Evolutionary conservation across 257 asterid genomes (phyloP).

Genomic region (Prunella vulgaris): DNA sequence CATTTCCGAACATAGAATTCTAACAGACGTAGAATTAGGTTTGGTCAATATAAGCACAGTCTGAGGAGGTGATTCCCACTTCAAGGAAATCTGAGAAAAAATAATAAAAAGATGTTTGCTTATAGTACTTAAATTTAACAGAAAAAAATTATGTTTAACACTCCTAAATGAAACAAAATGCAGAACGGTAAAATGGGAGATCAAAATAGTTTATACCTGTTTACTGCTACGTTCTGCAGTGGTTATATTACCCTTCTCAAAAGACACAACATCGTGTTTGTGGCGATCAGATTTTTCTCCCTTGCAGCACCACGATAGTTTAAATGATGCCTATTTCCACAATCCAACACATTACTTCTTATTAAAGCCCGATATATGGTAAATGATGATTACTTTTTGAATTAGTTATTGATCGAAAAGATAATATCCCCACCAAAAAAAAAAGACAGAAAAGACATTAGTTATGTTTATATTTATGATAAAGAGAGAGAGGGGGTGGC

Average conservation of each 20-base stretch:
- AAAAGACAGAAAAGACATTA: neutral
- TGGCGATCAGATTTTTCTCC: conserved; percentile 87
- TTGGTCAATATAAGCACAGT: conserved; percentile 82
- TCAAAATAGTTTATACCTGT: conserved; percentile 49
- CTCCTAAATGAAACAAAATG: neutral
- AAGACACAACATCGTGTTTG: conserved; percentile 91
- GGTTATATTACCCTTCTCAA: conserved; percentile 90
- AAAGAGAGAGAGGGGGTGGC: neutral
- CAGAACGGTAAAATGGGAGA: conserved; percentile 1
- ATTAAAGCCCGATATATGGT: neutral
- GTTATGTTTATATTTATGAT: neutral
- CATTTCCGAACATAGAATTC: conserved; percentile 64
- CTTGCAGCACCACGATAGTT: conserved; percentile 89
- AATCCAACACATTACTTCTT: conserved; percentile 18
- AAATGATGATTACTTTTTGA: conserved; percentile 1
- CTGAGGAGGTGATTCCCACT: conserved; percentile 88
- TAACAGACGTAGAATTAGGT: conserved; percentile 78
- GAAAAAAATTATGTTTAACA: neutral
- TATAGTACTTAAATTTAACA: neutral
- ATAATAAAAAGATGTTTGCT: neutral
- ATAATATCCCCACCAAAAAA: neutral
- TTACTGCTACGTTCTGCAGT: conserved; percentile 94
- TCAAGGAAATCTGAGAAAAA: conserved; percentile 67
- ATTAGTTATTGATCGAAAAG: neutral
- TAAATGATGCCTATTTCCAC: conserved; percentile 76